A percentile compares a stretch with the other conserved stretches of the same genome.
Conservation (phyloP, 2,329 filamentous ascomycete genomes). For the Fusarium sp. region DNA sequence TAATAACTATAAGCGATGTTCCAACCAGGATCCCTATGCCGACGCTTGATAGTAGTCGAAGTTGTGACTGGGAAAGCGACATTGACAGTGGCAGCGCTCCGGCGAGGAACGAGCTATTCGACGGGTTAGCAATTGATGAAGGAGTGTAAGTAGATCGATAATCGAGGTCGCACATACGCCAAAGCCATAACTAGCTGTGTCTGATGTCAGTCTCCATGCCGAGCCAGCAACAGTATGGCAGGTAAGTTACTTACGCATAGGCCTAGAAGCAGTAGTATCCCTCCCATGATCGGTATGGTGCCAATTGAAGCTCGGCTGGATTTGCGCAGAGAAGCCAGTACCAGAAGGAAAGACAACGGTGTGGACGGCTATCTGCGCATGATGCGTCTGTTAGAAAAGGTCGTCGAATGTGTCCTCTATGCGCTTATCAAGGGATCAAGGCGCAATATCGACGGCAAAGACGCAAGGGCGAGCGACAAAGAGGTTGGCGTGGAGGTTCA, state of each 20-base stretch:
- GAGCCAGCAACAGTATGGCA: background rate
- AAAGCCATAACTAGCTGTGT: constrained; percentile 67
- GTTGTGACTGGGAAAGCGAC: constrained; percentile 84
- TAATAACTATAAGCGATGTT: constrained; percentile 95
- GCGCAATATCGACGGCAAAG: constrained; percentile 7
- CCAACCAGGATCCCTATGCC: constrained; percentile 95
- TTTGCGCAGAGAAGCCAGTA: constrained; percentile 23
- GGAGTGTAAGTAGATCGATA: constrained; percentile 20
- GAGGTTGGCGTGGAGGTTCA: constrained; percentile 35
- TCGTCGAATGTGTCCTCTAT: constrained; percentile 8
- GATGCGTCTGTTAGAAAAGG: constrained; percentile 23
- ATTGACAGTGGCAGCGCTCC: constrained; percentile 92
- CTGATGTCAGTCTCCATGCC: constrained; percentile 38
- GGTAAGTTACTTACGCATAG: constrained; percentile 52
- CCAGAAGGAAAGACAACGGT: constrained; percentile 11
- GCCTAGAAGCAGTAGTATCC: constrained; percentile 54
- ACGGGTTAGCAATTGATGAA: constrained; percentile 36
- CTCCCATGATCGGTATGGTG: constrained; percentile 51
- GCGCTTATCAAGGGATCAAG: constrained; percentile 16
- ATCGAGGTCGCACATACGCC: constrained; percentile 58
- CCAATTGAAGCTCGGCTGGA: constrained; percentile 20
- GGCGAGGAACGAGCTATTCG: constrained; percentile 85
- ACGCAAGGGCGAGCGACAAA: constrained; percentile 26
- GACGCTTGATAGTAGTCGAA: constrained; percentile 89
- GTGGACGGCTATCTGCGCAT: constrained; percentile 41